These are phyloP conservation scores for Xylariaceae sp. DNA, from an alignment of 2,329 filamentous ascomycete species.

Conservation along the genomic window DNA sequence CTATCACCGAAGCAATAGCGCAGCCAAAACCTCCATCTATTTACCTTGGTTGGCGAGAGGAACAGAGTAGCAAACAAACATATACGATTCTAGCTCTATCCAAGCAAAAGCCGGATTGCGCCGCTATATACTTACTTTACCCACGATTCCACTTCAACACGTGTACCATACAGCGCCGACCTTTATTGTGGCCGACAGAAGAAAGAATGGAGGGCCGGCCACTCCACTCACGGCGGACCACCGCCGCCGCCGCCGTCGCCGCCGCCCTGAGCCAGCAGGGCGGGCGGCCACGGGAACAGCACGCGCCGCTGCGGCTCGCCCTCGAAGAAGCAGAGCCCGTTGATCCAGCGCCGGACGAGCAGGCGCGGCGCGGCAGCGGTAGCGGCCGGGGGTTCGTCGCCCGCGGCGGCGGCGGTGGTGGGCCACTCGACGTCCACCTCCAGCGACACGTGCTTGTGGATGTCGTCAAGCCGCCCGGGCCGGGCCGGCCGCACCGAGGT, in stretches of 20 bases:
- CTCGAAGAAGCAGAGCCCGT: conserved; percentile 20
- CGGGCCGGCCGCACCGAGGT: conserved; percentile 11
- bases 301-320: conserved; percentile 10
- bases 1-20: too few relatives aligned
- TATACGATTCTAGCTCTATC: too few relatives aligned
- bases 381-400: neutral
- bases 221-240: too few relatives aligned
- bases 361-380: conserved; percentile 11
- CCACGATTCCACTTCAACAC: too few relatives aligned
- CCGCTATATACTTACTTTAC: too few relatives aligned
- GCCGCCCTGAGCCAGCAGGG: conserved; percentile 9
- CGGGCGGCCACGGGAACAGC: conserved; percentile 21
- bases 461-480: conserved; percentile 5
- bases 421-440: conserved; percentile 20
- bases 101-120: too few relatives aligned
- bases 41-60: too few relatives aligned
- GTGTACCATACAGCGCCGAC: too few relatives aligned
- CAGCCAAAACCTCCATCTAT: too few relatives aligned
- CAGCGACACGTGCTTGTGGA: conserved; percentile 20
- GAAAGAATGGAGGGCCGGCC: too few relatives aligned
- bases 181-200: too few relatives aligned
- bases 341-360: conserved; percentile 22
- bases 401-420: neutral
- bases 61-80: too few relatives aligned
- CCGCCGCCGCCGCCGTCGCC: neutral